A percentile compares a stretch with the other conserved stretches of the same genome.
Conservation (phyloP, 129 eudicot species). For the Gnaphalium uliginosum region DNA sequence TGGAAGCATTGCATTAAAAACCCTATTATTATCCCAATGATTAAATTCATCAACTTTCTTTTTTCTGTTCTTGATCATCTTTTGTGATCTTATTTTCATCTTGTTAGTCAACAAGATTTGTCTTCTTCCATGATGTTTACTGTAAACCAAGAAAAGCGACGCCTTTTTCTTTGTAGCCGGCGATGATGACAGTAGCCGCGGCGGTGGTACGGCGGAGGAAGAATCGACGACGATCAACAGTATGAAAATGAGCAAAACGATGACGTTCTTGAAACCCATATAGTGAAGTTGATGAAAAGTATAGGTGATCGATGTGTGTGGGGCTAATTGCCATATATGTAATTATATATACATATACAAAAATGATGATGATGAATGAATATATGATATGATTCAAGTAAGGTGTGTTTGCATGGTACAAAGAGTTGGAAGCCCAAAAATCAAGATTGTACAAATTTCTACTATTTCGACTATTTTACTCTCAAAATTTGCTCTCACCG, state of each 20-base stretch:
- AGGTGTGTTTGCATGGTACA: constrained; percentile 22
- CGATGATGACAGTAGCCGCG: constrained; percentile 18
- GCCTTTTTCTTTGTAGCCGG: neutral
- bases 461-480: neutral
- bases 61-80: constrained; percentile 13
- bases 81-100: constrained; percentile 20
- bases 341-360: neutral
- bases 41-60: constrained; percentile 3
- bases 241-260: constrained; percentile 18
- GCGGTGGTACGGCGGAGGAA: constrained; percentile 23
- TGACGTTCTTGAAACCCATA: constrained; percentile 19
- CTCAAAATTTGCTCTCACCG: neutral
- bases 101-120: constrained; percentile 28
- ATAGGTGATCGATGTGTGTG: constrained; percentile 17
- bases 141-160: constrained; percentile 27
- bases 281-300: neutral
- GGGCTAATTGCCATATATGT: neutral
- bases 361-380: neutral
- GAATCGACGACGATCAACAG: neutral
- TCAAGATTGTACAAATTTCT: constrained; percentile 14
- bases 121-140: constrained; percentile 13
- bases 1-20: constrained; percentile 71
- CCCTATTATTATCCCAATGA: constrained; percentile 26
- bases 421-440: constrained; percentile 30
- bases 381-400: constrained; percentile 16